These are phyloP conservation scores for Annulohypoxylon moriforme DNA, from an alignment of 495 filamentous ascomycete genomes.

Conservation along the genomic window DNA sequence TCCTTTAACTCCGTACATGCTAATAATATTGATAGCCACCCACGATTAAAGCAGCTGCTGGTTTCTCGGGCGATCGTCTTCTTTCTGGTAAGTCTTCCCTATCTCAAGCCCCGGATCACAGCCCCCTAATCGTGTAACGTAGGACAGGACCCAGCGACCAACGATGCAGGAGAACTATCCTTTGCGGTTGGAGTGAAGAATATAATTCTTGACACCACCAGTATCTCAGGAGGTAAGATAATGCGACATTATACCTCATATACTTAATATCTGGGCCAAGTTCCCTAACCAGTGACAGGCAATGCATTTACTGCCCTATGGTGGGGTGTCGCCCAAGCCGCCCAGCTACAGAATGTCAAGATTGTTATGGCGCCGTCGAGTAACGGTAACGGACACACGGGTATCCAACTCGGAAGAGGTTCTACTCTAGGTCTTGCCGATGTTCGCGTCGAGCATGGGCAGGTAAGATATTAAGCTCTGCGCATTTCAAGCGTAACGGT, in stretches of 20 bases:
- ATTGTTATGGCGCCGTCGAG: constrained; percentile 67
- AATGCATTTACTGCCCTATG: constrained; percentile 68
- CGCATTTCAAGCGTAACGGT: not conserved
- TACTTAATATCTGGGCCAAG: not conserved
- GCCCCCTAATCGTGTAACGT: constrained; percentile 48
- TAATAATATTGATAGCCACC: constrained; percentile 54
- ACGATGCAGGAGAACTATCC: constrained; percentile 47
- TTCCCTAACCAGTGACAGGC: constrained; percentile 37
- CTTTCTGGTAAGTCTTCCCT: constrained; percentile 26
- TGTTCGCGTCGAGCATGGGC: constrained; percentile 53
- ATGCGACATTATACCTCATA: not conserved
- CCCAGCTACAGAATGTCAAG: constrained; percentile 75
- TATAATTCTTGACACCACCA: constrained; percentile 73
- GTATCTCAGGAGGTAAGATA: constrained; percentile 55
- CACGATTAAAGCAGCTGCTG: constrained; percentile 68
- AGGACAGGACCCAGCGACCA: constrained; percentile 59
- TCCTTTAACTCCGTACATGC: not conserved
- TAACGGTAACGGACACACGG: constrained; percentile 66
- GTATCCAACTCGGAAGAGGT: constrained; percentile 70
- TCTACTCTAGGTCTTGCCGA: constrained; percentile 53
- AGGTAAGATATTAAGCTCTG: constrained; percentile 38
- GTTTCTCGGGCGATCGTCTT: constrained; percentile 52
- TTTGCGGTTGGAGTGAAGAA: constrained; percentile 77
- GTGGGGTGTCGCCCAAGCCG: constrained; percentile 75
- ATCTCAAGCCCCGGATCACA: not conserved